Evolutionary conservation across 169 alveolate species (phyloP).

Genomic region (Theileria orientalis): DNA sequence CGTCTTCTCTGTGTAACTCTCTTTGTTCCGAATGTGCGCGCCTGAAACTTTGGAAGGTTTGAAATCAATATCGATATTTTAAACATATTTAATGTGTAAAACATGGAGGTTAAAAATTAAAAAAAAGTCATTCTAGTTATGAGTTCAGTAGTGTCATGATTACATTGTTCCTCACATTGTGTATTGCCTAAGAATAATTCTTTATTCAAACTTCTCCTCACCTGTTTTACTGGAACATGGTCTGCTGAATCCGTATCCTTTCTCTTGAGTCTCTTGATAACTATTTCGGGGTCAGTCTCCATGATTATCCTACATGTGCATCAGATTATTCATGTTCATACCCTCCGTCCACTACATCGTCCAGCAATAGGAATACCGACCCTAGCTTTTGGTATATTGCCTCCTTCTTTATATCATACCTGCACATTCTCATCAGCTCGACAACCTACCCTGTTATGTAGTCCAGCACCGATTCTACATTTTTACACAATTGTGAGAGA

Average conservation of each 20-base stretch:
- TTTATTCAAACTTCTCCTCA: not conserved
- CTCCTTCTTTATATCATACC: constrained; percentile 64
- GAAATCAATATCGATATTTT: not conserved
- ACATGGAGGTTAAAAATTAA: constrained; percentile 5
- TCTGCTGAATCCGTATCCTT: constrained; percentile 50
- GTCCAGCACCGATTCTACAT: constrained; percentile 57
- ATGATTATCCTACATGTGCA: constrained; percentile 35
- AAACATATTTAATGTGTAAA: constrained; percentile 11
- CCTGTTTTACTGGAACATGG: constrained; percentile 60
- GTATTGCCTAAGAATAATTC: constrained; percentile 42
- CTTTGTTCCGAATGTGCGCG: constrained; percentile 55
- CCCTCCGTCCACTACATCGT: constrained; percentile 78
- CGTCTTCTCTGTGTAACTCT: constrained; percentile 64
- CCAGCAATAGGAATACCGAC: constrained; percentile 69
- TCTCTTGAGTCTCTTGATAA: constrained; percentile 42
- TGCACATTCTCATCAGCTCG: not conserved
- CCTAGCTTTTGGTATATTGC: constrained; percentile 63
- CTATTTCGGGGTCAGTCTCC: constrained; percentile 53
- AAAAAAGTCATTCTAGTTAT: constrained; percentile 11
- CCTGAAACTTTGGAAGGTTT: not conserved
- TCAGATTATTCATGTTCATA: not conserved
- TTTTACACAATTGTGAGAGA: constrained; percentile 60
- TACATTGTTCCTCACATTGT: constrained; percentile 63
- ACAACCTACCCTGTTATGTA: constrained; percentile 52
- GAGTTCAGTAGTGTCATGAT: constrained; percentile 59